Base-by-base conservation (phyloP, 2,329 filamentous ascomycete genomes). In the Fusarium tuaranense region DNA sequence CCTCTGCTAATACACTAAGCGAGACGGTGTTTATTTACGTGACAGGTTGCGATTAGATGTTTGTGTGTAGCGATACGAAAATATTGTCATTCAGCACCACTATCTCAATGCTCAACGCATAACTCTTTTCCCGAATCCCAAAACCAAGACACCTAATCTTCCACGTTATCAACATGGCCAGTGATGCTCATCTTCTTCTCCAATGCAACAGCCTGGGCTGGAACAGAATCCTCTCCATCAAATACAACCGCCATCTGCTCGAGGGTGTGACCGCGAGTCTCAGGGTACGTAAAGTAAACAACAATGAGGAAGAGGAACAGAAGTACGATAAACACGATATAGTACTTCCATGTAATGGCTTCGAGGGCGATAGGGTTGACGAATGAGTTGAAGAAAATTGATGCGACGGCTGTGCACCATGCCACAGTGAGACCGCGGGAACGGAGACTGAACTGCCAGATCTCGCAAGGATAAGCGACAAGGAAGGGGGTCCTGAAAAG, bases 381-480 rank as follows among this genome's bases (percentile, higher is more conserved):
- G 63, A 85, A 87, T 5, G 80, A 78, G 53, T 82, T 80, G 38
- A 83, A 78, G 48, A 83, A 82, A 38, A 81, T 74, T 5, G 81
- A 78, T 7, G 79, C 68, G 16, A 78, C 80, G 30, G 80, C 80
- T 67, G 83, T 81, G 75, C 86, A 84, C 20, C 87, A 84, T 9
- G 85, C 83, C 30, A 88, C 75, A 18, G 85, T 81, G 20, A 84
- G 75, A 18, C 84, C 84, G 44, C 83, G 84, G 36, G 78, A 74
- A 36, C 83, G 81, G 7, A 84, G 73, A 32, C 78, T 74, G 63
- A 67, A 76, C 32, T 72, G 73, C 71, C 69, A 80, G 38, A 86
- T 83, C 67, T 86, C 84, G 34, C 79, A 80, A 5, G 80, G 81
- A 68, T 86, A 89, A 7, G 83, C 82, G 59, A 86, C 80, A 20